Base-by-base conservation (phyloP, 2,329 filamentous ascomycete species). In the Trichophyton verrucosum region DNA sequence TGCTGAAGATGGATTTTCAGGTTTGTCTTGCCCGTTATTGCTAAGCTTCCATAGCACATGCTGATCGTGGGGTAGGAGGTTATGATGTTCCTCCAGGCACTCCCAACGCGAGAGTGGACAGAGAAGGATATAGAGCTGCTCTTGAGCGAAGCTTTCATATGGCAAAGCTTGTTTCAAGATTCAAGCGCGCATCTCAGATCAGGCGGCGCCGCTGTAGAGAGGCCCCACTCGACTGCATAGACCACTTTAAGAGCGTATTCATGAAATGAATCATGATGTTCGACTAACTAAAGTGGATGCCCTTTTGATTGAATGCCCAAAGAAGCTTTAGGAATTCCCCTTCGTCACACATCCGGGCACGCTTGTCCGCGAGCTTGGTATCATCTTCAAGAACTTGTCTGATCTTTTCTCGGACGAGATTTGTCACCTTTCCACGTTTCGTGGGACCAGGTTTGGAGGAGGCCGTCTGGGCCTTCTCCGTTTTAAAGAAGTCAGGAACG, bases 1-100 rank as follows among this genome's bases (percentile, higher is more conserved):
- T 99, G 53, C 82, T 92, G 63, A 94, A 91, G 73, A 97, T 97
- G 92, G 94, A 99, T 73, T 97, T 97, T 66, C 84, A 80, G 71
- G 77, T 78, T 68, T n/a, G 70, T 62, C 33, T 27, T 40, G n/a
- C 30, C 56, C 36, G 11, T 11, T 44, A 15, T 36, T 13, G 33
- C 6, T 8, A 30, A 33, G 22, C 15, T 22, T 42, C n/a, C 42
- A 15, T 6, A 15, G n/a, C 3, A 20, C 6, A 58, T 42, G 13
- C 40, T 42, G 30, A 42, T 17, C 1, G 42, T 57, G 27, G 22
- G 24, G n/a, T 82, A 97, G 77, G 92, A 96, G 74, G 87, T 96
- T 62, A 96, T 99, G 91, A 99, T 99, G 92, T 99, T 99, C 71
- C 78, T 99, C 60, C 94, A 99, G 76, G 89, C 90, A 51, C 78